Conservation (phyloP, 768 basidiomycete genomes). For the Macrolepiota dolichaula region DNA sequence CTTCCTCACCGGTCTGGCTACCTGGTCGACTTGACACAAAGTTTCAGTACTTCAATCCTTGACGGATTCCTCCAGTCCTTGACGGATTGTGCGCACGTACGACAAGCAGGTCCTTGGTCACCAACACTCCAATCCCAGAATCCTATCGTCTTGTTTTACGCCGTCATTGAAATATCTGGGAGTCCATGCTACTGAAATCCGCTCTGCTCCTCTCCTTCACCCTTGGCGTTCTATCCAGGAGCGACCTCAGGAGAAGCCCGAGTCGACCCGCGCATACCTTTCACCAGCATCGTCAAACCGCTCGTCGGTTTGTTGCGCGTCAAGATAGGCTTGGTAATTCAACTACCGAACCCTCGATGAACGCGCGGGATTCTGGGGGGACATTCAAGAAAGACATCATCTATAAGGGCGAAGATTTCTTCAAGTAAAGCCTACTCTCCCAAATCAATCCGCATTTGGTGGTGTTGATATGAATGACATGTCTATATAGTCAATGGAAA, state of each 20-base stretch:
- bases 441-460: not conserved
- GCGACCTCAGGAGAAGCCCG: not conserved
- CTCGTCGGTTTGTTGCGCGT: not conserved
- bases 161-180: not conserved
- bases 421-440: slow-evolving; percentile 41
- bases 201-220: not conserved
- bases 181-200: not conserved
- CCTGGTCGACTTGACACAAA: not conserved
- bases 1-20: slow-evolving; percentile 6
- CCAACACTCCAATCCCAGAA: not conserved
- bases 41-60: not conserved
- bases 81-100: not conserved
- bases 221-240: not conserved
- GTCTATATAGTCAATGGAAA: slow-evolving; percentile 51
- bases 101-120: slow-evolving; percentile 6
- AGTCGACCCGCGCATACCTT: not conserved
- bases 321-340: not conserved
- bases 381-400: slow-evolving; percentile 29
- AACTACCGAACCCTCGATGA: no score
- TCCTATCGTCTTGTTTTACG: not conserved
- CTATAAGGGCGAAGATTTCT: slow-evolving; percentile 51
- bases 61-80: slow-evolving; percentile 8
- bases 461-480: not conserved
- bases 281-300: not conserved
- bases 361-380: not conserved